Evolutionary conservation across 2,329 filamentous ascomycete species (phyloP).

Genomic region (Fusarium torulosum): DNA sequence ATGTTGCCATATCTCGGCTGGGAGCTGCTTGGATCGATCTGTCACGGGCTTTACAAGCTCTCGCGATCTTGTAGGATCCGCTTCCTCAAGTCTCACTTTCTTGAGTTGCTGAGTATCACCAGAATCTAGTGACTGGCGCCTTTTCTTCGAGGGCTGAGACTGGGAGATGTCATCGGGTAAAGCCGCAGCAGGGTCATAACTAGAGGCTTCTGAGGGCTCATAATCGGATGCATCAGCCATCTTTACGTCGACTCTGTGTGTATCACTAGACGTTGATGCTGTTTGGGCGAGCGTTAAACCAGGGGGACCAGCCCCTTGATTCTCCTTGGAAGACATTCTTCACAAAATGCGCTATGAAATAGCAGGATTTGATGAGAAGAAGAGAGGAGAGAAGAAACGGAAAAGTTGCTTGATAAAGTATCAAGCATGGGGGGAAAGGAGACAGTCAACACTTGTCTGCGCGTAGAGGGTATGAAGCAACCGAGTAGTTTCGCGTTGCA

Average conservation of each 20-base stretch:
- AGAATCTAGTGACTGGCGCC: constrained; percentile 35
- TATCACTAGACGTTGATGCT: constrained; percentile 20
- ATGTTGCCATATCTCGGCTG: constrained; percentile 76
- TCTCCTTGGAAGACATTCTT: constrained; percentile 30
- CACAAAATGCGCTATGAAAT: constrained; percentile 9
- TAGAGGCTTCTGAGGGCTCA: constrained; percentile 32
- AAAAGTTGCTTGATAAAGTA: constrained; percentile 17
- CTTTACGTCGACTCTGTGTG: constrained; percentile 20
- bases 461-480: constrained; percentile 24
- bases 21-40: constrained; percentile 55
- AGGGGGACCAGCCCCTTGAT: constrained; percentile 9
- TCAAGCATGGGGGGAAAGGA: constrained; percentile 27
- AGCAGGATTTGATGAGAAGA: not conserved
- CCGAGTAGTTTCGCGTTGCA: constrained; percentile 15
- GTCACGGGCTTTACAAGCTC: constrained; percentile 14
- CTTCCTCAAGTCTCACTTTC: constrained; percentile 40
- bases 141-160: constrained; percentile 28
- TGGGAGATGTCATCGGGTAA: constrained; percentile 22
- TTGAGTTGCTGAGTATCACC: constrained; percentile 33
- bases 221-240: constrained; percentile 23
- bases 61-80: constrained; percentile 18
- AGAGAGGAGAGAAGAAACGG: constrained; percentile 8
- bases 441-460: constrained; percentile 47
- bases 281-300: constrained; percentile 25
- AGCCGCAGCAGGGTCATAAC: constrained; percentile 26